Conservation (phyloP, 768 basidiomycete genomes). For the Lactarius vividus region DNA sequence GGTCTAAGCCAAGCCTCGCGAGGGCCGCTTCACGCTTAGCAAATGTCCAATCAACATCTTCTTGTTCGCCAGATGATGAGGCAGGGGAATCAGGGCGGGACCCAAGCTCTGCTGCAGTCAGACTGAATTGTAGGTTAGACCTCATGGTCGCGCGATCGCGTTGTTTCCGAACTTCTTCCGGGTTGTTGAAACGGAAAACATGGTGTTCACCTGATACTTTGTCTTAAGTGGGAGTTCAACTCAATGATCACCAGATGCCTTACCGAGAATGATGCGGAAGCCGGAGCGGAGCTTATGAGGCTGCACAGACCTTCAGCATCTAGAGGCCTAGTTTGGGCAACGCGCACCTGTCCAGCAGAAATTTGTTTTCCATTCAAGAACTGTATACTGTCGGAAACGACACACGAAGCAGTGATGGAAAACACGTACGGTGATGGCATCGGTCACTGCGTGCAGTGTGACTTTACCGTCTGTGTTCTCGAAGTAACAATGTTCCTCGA, state of each 20-base stretch:
- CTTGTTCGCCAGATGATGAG: slow-evolving; percentile 62
- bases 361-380: slow-evolving; percentile 95
- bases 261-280: slow-evolving; percentile 94
- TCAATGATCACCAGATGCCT: slow-evolving; percentile 29
- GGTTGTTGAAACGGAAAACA: slow-evolving; percentile 96
- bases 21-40: slow-evolving; percentile 93
- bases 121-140: slow-evolving; percentile 63
- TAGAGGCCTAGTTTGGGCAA: background rate
- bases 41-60: slow-evolving; percentile 94
- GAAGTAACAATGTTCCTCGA: slow-evolving; percentile 90
- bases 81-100: slow-evolving; percentile 79
- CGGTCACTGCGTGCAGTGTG: slow-evolving; percentile 70
- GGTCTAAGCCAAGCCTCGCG: slow-evolving; percentile 81
- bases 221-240: background rate
- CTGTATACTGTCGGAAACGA: slow-evolving; percentile 39
- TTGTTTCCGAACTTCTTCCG: slow-evolving; percentile 89
- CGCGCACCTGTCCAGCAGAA: slow-evolving; percentile 64
- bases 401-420: slow-evolving; percentile 4
- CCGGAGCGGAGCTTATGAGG: slow-evolving; percentile 88
- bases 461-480: slow-evolving; percentile 86
- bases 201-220: slow-evolving; percentile 77
- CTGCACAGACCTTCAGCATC: slow-evolving; percentile 34
- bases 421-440: slow-evolving; percentile 74
- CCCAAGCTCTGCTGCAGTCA: slow-evolving; percentile 67
- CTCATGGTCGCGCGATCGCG: slow-evolving; percentile 77